Conservation (phyloP, 495 filamentous ascomycete species). For the Daldinia caldariorum region DNA sequence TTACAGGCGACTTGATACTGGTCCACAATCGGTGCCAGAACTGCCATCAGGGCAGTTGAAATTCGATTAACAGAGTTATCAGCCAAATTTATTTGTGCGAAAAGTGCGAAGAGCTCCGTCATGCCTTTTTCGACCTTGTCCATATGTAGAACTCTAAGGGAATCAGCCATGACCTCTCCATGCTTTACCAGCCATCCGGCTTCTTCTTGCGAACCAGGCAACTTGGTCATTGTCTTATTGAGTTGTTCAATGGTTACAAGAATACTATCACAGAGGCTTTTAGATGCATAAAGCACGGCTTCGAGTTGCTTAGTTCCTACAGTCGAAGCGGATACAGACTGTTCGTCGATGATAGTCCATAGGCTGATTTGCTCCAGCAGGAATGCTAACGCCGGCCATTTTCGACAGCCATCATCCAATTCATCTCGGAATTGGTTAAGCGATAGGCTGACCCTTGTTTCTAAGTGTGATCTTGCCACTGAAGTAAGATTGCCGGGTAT, state of each 20-base stretch:
- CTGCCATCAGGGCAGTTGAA: slow-evolving; percentile 69
- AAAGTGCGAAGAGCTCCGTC: slow-evolving; percentile 58
- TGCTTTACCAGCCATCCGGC: slow-evolving; percentile 69
- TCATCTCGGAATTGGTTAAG: slow-evolving; percentile 57
- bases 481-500: slow-evolving; percentile 67
- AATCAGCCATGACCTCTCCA: slow-evolving; percentile 64
- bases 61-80: slow-evolving; percentile 55
- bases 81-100: slow-evolving; percentile 60
- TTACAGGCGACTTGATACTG: slow-evolving; percentile 73
- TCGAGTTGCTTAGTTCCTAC: slow-evolving; percentile 44
- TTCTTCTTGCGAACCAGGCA: slow-evolving; percentile 67
- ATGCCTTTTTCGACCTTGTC: slow-evolving; percentile 59
- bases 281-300: slow-evolving; percentile 65
- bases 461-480: slow-evolving; percentile 51
- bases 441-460: slow-evolving; percentile 56
- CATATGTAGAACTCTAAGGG: slow-evolving; percentile 67
- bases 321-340: slow-evolving; percentile 9
- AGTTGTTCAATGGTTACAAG: slow-evolving; percentile 79
- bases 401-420: slow-evolving; percentile 54
- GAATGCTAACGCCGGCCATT: slow-evolving; percentile 69
- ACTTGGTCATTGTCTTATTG: slow-evolving; percentile 56
- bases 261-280: slow-evolving; percentile 69
- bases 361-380: slow-evolving; percentile 67
- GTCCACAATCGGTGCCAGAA: slow-evolving; percentile 75
- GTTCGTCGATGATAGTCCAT: slow-evolving; percentile 52